Evolutionary conservation across 2,329 filamentous ascomycete genomes (phyloP).

Genomic region (Colletotrichum plurivorum): DNA sequence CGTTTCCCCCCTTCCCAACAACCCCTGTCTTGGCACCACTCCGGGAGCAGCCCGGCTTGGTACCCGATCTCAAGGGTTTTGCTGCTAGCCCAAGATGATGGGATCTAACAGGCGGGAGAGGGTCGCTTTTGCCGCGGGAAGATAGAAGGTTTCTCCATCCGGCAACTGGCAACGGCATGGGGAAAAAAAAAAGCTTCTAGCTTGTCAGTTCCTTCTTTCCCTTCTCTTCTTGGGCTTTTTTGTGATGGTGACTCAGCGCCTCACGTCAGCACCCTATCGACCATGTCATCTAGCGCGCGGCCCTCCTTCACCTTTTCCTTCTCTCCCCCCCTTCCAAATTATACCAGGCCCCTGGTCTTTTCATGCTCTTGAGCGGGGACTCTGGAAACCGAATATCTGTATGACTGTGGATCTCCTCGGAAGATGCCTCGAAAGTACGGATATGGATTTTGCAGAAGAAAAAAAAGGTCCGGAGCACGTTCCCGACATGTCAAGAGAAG

Average conservation of each 20-base stretch:
- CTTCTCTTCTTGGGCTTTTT: constrained; percentile 11
- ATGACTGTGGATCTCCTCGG: too few species aligned
- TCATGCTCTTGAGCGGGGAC: too few species aligned
- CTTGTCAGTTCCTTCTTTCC: background rate
- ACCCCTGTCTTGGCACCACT: too few species aligned
- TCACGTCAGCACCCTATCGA: constrained; percentile 32
- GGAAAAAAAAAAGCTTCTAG: background rate
- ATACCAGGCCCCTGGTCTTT: too few species aligned
- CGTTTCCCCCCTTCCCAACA: too few species aligned
- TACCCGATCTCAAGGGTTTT: too few species aligned
- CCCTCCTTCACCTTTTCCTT: background rate
- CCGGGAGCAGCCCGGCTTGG: too few species aligned
- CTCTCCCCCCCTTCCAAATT: too few species aligned
- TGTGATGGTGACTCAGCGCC: constrained; percentile 26
- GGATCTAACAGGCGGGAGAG: too few species aligned
- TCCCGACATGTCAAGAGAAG: constrained; percentile 2
- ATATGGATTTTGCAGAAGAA: background rate
- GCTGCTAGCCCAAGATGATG: too few species aligned
- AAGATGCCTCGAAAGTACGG: too few species aligned
- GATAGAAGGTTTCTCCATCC: background rate
- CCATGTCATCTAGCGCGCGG: background rate
- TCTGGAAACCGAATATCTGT: too few species aligned
- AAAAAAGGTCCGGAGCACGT: background rate
- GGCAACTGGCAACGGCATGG: background rate
- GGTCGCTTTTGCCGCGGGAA: background rate